Percentiles rank a stretch among this genome's conserved stretches.
These are phyloP conservation scores for Penicillium freii DNA, from an alignment of 2,329 filamentous ascomycete species.

Conservation along the genomic window DNA sequence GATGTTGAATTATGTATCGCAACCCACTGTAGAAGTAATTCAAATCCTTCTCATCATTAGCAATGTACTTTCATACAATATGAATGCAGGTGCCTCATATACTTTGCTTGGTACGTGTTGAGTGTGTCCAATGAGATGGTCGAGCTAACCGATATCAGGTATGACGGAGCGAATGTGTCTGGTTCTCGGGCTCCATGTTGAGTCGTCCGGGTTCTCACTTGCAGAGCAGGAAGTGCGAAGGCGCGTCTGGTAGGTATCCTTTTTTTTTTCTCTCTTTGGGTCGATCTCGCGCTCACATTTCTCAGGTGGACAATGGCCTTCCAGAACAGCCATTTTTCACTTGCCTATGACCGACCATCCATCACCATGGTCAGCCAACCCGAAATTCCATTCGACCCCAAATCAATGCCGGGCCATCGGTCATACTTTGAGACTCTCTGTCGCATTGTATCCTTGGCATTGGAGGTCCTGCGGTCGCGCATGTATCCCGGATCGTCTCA, in stretches of 20 bases:
- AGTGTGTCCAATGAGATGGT: not conserved
- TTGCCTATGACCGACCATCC: conserved; percentile 58
- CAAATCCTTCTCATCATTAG: conserved; percentile 62
- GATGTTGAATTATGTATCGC: conserved; percentile 63
- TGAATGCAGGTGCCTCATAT: conserved; percentile 64
- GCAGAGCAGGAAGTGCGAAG: conserved; percentile 42
- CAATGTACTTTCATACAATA: conserved; percentile 62
- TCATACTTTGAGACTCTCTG: conserved; percentile 58
- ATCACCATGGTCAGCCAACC: conserved; percentile 52
- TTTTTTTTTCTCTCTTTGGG: not conserved
- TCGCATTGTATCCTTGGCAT: conserved; percentile 50
- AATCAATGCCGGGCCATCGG: conserved; percentile 51
- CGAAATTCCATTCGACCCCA: conserved; percentile 49
- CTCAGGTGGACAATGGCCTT: conserved; percentile 57
- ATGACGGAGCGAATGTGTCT: conserved; percentile 51
- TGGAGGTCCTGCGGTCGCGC: conserved; percentile 57
- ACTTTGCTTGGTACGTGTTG: conserved; percentile 52
- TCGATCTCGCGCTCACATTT: not conserved
- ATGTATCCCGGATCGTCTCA: conserved; percentile 49
- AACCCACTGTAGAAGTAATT: conserved; percentile 59
- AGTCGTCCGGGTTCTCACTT: conserved; percentile 50
- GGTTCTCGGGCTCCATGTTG: conserved; percentile 57
- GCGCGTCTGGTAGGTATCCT: conserved; percentile 36
- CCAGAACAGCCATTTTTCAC: conserved; percentile 61
- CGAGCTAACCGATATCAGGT: conserved; percentile 24